These are phyloP conservation scores for Xylaria intraflava DNA, from an alignment of 495 filamentous ascomycete genomes.

Conservation along the genomic window DNA sequence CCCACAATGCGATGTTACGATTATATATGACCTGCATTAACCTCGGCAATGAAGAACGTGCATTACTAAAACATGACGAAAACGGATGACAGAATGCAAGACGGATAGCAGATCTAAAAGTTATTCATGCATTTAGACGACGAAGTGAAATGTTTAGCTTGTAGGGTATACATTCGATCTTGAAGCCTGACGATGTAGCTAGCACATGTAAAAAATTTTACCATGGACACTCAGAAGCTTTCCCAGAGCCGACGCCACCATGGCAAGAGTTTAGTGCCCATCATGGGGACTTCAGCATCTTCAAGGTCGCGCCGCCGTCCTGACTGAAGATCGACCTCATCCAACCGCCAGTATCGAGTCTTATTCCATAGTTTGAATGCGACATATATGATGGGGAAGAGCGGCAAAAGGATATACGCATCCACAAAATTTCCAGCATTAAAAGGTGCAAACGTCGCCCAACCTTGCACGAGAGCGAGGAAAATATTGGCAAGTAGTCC, in stretches of 20 bases:
- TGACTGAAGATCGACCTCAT: slow-evolving; percentile 56
- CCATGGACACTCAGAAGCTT: background rate
- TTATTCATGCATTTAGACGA: too few relatives aligned
- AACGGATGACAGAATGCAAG: too few relatives aligned
- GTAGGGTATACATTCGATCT: slow-evolving; percentile 1
- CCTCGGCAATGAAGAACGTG: background rate
- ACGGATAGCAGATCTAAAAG: too few relatives aligned
- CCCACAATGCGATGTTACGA: slow-evolving; percentile 1
- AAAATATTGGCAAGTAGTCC: slow-evolving; percentile 55
- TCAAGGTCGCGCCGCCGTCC: slow-evolving; percentile 48
- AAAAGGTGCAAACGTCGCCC: slow-evolving; percentile 49
- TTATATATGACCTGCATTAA: background rate
- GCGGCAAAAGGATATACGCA: slow-evolving; percentile 60
- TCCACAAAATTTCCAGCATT: slow-evolving; percentile 55
- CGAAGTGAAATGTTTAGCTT: background rate
- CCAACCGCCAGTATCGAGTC: slow-evolving; percentile 44
- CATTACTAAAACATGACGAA: background rate
- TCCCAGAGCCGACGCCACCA: slow-evolving; percentile 7
- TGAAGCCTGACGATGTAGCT: background rate
- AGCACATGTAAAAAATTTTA: background rate
- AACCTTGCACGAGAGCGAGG: slow-evolving; percentile 60
- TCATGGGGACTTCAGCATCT: slow-evolving; percentile 14
- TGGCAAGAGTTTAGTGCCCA: background rate
- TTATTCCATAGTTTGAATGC: slow-evolving; percentile 55
- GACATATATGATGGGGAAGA: slow-evolving; percentile 54